Conservation (phyloP, 352 stramenopile genomes). For the Pythium dissimile region DNA sequence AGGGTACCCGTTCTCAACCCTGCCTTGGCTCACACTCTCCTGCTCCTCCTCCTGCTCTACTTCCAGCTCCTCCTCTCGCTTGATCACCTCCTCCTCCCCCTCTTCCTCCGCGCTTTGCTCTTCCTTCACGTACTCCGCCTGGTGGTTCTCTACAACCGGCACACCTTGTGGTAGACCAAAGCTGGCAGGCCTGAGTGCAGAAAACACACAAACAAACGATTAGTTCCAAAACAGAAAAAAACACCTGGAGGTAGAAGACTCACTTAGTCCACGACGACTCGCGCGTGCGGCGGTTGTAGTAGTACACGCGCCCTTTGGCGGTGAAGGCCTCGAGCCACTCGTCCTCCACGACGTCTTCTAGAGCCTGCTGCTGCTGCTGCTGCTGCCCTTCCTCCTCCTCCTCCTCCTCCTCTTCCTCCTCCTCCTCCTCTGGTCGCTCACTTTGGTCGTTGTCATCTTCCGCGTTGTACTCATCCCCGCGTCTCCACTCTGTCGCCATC, state of each 20-base stretch:
- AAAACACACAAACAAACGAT: too few species aligned
- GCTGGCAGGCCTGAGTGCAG: too few species aligned
- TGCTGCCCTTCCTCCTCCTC: slow-evolving; percentile 12
- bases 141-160: neutral
- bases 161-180: too few species aligned
- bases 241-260: too few species aligned
- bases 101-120: slow-evolving; percentile 2
- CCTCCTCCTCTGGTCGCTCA: slow-evolving; percentile 1
- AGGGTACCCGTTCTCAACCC: too few species aligned
- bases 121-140: too few species aligned
- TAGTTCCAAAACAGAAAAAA: too few species aligned
- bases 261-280: slow-evolving; percentile 86
- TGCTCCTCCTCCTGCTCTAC: neutral
- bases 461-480: neutral
- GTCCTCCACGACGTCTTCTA: slow-evolving; percentile 20
- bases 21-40: neutral
- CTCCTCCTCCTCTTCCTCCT: slow-evolving; percentile 10
- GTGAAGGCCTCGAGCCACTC: slow-evolving; percentile 86
- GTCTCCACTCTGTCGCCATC: slow-evolving; percentile 18
- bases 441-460: slow-evolving; percentile 1
- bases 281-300: slow-evolving; percentile 83
- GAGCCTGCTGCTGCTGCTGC: slow-evolving; percentile 1
- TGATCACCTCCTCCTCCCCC: neutral
- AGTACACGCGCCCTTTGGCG: slow-evolving; percentile 83
- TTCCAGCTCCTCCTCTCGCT: neutral